These are phyloP conservation scores for Cucurbita argyrosperma DNA, from an alignment of 306 rosid genomes.

Conservation along the genomic window DNA sequence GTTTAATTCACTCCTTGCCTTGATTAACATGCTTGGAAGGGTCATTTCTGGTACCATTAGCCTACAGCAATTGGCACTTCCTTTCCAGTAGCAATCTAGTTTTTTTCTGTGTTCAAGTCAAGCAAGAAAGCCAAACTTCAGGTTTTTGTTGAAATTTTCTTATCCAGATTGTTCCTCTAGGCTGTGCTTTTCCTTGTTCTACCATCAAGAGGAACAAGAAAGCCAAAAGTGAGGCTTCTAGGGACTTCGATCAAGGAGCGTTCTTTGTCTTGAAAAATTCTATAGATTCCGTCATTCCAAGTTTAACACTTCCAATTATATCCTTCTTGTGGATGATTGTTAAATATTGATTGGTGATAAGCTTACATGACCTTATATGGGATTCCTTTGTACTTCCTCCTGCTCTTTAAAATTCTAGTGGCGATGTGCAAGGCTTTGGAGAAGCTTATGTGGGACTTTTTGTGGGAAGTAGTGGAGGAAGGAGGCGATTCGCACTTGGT, in stretches of 20 bases:
- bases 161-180: not conserved
- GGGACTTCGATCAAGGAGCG: not conserved
- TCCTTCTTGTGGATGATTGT: not conserved
- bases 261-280: not conserved
- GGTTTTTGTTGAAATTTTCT: not conserved
- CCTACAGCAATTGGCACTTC: not conserved
- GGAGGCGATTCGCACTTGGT: not conserved
- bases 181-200: not conserved
- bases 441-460: no score
- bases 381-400: no score
- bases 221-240: no score
- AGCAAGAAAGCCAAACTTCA: not conserved
- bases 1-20: not conserved
- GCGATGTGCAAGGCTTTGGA: no score
- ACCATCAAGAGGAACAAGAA: no score
- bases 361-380: not conserved
- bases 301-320: not conserved
- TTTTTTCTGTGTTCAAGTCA: not conserved
- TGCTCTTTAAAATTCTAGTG: no score
- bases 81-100: not conserved
- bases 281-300: not conserved
- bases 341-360: not conserved
- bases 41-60: not conserved
- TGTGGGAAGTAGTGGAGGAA: not conserved
- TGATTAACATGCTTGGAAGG: not conserved